Conservation (phyloP, 768 basidiomycete genomes). For the Pholiota microspora region DNA sequence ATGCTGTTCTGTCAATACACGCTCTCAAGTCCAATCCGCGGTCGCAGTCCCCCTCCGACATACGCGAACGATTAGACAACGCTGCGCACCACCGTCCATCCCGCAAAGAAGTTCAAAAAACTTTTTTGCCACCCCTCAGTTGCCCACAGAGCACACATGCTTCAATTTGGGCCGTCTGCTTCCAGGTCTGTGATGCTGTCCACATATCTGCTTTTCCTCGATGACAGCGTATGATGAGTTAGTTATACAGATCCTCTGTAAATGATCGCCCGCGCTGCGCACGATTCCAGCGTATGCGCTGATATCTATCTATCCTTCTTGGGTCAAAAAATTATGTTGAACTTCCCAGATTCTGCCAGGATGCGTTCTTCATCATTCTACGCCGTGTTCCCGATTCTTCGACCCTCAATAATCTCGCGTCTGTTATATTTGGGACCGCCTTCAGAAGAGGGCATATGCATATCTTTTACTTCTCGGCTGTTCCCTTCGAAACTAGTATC, state of each 20-base stretch:
- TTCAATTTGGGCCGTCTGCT: background rate
- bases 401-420: constrained; percentile 2
- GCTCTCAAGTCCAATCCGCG: background rate
- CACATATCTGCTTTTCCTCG: background rate
- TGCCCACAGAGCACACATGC: background rate
- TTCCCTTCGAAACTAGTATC: background rate
- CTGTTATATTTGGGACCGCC: background rate
- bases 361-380: constrained; percentile 16
- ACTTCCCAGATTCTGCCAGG: constrained; percentile 10
- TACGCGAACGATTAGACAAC: constrained; percentile 1
- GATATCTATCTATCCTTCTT: background rate
- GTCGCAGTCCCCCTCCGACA: background rate
- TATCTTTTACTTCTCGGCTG: background rate
- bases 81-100: background rate
- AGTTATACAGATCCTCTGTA: background rate
- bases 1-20: constrained; percentile 2
- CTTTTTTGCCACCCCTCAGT: background rate
- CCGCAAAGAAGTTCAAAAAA: constrained; percentile 2
- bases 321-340: constrained; percentile 4
- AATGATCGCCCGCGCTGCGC: background rate
- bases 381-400: constrained; percentile 5
- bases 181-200: background rate
- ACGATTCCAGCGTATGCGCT: background rate
- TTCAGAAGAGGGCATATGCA: background rate
- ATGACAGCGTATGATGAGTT: background rate